A percentile compares a stretch with the other conserved stretches of the same genome.
phyloP scores from a whole-genome alignment of 2,329 filamentous ascomycete genomes.

The Talaromyces islandicus region DNA sequence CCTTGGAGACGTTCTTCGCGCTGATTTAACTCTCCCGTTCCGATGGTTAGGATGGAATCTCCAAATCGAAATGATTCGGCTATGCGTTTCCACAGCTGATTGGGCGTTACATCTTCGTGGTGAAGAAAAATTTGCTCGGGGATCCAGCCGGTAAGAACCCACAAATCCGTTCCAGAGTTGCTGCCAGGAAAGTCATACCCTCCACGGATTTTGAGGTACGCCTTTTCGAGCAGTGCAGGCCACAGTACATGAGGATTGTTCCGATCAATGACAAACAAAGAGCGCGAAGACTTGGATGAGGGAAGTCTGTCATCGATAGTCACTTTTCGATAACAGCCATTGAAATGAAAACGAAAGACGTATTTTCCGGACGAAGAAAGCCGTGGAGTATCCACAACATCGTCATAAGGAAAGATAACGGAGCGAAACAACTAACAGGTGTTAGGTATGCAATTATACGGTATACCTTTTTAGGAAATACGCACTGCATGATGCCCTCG shows the following conservation, averaged over 20 bases:
- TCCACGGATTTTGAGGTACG: slow-evolving; percentile 89
- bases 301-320: slow-evolving; percentile 86
- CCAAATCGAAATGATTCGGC: slow-evolving; percentile 67
- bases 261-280: slow-evolving; percentile 81
- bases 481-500: slow-evolving; percentile 63
- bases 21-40: slow-evolving; percentile 73
- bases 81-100: slow-evolving; percentile 72
- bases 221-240: slow-evolving; percentile 92
- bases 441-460: not conserved
- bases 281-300: slow-evolving; percentile 63
- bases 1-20: slow-evolving; percentile 76
- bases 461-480: not conserved
- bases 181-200: slow-evolving; percentile 98
- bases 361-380: slow-evolving; percentile 82
- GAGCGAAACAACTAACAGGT: slow-evolving; percentile 58
- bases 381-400: slow-evolving; percentile 49
- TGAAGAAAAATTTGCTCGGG: slow-evolving; percentile 92
- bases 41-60: slow-evolving; percentile 81
- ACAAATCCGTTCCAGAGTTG: slow-evolving; percentile 92
- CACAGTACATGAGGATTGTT: slow-evolving; percentile 76
- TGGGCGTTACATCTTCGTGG: slow-evolving; percentile 71
- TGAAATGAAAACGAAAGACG: slow-evolving; percentile 88
- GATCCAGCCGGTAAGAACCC: slow-evolving; percentile 91
- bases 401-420: slow-evolving; percentile 70
- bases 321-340: slow-evolving; percentile 83